phyloP scores from a whole-genome alignment of 2,329 filamentous ascomycete species.

The Cryphonectria nitschkei region DNA sequence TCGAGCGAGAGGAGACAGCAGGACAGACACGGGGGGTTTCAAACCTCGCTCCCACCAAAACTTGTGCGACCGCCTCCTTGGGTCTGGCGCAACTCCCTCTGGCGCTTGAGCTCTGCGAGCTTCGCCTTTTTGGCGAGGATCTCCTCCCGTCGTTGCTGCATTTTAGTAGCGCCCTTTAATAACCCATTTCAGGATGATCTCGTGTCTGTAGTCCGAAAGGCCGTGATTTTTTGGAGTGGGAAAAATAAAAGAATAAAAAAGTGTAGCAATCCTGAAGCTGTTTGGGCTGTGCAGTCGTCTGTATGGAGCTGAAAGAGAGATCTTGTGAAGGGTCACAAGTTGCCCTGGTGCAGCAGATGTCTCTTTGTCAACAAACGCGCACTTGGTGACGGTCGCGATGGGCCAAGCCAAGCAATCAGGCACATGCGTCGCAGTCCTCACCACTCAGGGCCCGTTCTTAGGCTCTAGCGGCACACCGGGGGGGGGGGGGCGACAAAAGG shows the following conservation, averaged over 20 bases:
- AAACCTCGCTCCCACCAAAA: slow-evolving; percentile 72
- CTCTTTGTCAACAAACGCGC: slow-evolving; percentile 8
- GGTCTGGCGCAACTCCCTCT: slow-evolving; percentile 80
- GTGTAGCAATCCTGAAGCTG: neutral
- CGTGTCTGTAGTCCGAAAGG: neutral
- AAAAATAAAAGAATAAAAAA: neutral
- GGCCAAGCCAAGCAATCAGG: neutral
- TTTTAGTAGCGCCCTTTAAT: slow-evolving; percentile 46
- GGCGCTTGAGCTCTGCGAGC: slow-evolving; percentile 92
- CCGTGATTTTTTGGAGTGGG: neutral
- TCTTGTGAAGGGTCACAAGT: neutral
- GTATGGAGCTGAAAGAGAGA: neutral
- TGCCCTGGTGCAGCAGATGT: neutral
- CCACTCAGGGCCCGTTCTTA: neutral
- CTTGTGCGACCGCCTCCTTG: slow-evolving; percentile 73
- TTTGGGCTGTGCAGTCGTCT: neutral
- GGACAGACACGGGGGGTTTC: slow-evolving; percentile 32
- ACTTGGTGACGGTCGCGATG: neutral
- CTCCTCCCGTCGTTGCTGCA: slow-evolving; percentile 89
- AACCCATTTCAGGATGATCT: slow-evolving; percentile 51
- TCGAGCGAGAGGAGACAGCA: slow-evolving; percentile 22
- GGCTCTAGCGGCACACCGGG: slow-evolving; percentile 1
- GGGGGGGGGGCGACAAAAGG: neutral
- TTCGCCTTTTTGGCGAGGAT: slow-evolving; percentile 96
- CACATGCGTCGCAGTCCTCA: slow-evolving; percentile 1